Conservation (phyloP, 495 filamentous ascomycete species). For the Aspergillus coremiiformis region DNA sequence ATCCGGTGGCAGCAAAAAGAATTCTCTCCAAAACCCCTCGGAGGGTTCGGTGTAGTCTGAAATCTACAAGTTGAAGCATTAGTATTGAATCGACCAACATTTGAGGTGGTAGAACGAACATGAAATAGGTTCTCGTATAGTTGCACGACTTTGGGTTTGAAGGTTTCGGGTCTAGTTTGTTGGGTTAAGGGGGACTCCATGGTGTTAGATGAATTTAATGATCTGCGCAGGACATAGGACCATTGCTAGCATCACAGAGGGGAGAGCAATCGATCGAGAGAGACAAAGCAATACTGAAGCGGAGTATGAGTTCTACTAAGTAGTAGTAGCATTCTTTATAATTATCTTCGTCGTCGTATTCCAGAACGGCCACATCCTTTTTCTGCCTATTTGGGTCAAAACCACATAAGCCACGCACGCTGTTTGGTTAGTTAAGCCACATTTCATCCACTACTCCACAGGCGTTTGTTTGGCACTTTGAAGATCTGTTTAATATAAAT, state of each 20-base stretch:
- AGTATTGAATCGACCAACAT: neutral
- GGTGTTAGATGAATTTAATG: constrained; percentile 13
- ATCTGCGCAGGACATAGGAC: constrained; percentile 9
- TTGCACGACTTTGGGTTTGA: constrained; percentile 86
- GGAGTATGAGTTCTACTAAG: neutral
- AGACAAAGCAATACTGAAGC: neutral
- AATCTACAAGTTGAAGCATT: constrained; percentile 11
- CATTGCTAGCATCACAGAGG: constrained; percentile 11
- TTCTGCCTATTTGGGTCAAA: constrained; percentile 10
- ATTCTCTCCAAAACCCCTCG: constrained; percentile 93
- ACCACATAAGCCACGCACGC: constrained; percentile 13
- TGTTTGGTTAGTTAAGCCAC: constrained; percentile 2
- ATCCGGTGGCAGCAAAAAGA: constrained; percentile 84
- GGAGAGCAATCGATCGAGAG: neutral
- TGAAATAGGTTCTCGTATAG: constrained; percentile 84
- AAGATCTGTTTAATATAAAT: neutral
- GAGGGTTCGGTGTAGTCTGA: constrained; percentile 57
- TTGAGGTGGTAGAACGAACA: constrained; percentile 40
- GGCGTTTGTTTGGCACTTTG: neutral
- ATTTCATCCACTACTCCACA: constrained; percentile 1
- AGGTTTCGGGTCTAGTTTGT: constrained; percentile 81
- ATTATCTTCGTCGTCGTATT: constrained; percentile 7
- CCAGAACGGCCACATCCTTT: constrained; percentile 3
- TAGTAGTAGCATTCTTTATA: neutral
- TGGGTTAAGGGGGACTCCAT: constrained; percentile 93